Base-by-base conservation (phyloP, 352 stramenopile species). In the Globisporangium parvum region DNA sequence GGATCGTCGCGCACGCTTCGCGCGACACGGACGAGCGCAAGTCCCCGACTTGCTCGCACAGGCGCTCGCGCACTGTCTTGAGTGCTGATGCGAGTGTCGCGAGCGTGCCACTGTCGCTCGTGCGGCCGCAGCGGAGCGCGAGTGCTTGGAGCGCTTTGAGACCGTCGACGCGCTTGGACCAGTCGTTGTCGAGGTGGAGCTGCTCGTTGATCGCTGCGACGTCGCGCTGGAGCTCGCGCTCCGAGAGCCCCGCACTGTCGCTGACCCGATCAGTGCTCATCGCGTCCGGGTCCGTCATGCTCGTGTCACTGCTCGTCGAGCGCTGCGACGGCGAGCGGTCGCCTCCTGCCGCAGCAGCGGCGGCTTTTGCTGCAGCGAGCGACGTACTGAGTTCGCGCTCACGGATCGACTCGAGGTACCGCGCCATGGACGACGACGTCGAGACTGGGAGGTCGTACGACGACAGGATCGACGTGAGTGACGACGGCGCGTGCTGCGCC, bases 1-100 rank as follows among this genome's bases (percentile, higher is more conserved):
- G 70, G 23, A 94, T 86, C 2, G 82, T 85, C 49, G 75, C 59
- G 12, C 85, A 94, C 8, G 85, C 85, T 66, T 93, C 85, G 39
- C 79, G 62, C 14, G 77, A 76, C 5, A 94, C 85, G 0, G 80
- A 84, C 18, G 85, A 94, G n/a, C 85, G 77, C 31, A 94, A 57
- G 51, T 94, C 85, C 10, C 51, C 63, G 20, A 94, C 79, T 71
- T 94, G 82, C 21, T 87, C 73, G 31, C 75, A 85, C 6, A 94
- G 39, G 3, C 68, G 65, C 48, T 92, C 82, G 9, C 85, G 80
- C 53, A 93, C 60, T 1, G 62, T 40, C 24, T 78, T 79, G 47
- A 94, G 33, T 1, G 63, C 70, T 26, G 76, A 57, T 9, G 71
- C 67, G 18, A 94, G 62, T 3, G 57, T 54, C 11, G 51, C 46